These are phyloP conservation scores for Glycyrrhiza uralensis DNA, from an alignment of 306 rosid genomes.

Conservation along the genomic window DNA sequence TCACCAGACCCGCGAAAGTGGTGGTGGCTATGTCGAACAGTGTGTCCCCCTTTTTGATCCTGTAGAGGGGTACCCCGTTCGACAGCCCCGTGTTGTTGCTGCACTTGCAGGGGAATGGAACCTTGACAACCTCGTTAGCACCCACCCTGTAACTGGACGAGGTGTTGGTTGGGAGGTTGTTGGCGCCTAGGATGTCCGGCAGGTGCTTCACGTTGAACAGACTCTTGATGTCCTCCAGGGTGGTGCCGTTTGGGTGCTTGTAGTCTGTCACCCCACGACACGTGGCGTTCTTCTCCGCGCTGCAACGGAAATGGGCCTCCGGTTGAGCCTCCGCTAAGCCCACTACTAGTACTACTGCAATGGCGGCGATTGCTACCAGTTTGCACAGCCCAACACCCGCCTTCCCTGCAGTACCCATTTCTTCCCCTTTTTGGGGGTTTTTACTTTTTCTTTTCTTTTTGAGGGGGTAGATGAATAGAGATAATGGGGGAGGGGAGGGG, in stretches of 20 bases:
- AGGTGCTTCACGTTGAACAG: constrained; percentile 66
- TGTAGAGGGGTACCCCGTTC: constrained; percentile 41
- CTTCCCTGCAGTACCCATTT: not conserved
- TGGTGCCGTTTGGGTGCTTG: constrained; percentile 41
- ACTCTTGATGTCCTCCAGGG: constrained; percentile 34
- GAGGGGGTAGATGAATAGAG: too few relatives aligned
- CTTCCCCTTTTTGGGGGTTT: not conserved
- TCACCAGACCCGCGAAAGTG: constrained; percentile 38
- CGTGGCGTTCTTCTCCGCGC: not conserved
- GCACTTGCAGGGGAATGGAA: constrained; percentile 74
- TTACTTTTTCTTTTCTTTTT: not conserved
- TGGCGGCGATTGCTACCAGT: not conserved
- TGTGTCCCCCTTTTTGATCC: constrained; percentile 33
- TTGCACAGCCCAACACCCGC: not conserved
- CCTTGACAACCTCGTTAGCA: constrained; percentile 10
- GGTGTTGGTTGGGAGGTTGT: constrained; percentile 37
- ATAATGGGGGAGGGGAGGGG: too few relatives aligned
- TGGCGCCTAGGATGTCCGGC: constrained; percentile 55
- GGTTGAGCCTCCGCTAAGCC: constrained; percentile 23
- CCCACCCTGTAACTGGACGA: not conserved
- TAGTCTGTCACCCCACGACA: constrained; percentile 53
- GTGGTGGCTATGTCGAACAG: constrained; percentile 47
- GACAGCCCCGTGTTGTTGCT: constrained; percentile 46
- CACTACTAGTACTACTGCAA: not conserved
- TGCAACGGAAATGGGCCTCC: constrained; percentile 47